A percentile compares a stretch with the other conserved stretches of the same genome.
Evolutionary conservation across 2,329 filamentous ascomycete species (phyloP).

Genomic region (Colletotrichum liriopes): DNA sequence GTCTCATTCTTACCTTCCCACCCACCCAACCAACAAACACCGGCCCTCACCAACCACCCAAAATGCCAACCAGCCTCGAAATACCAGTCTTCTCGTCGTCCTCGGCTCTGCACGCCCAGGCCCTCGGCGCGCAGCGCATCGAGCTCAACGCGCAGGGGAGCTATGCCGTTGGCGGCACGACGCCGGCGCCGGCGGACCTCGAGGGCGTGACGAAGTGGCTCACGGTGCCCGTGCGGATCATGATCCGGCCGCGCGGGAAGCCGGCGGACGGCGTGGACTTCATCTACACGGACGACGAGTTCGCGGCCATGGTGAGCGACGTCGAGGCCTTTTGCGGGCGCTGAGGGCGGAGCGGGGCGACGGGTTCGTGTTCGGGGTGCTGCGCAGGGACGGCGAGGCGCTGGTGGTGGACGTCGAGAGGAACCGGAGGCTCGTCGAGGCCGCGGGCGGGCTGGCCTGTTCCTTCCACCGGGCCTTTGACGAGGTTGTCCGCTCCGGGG

Average conservation of each 20-base stretch:
- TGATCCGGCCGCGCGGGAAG: conserved; percentile 68
- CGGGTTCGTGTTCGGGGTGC: conserved; percentile 71
- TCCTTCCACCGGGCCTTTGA: conserved; percentile 74
- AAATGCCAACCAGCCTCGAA: conserved; percentile 59
- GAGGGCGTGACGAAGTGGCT: conserved; percentile 42
- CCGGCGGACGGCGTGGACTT: conserved; percentile 57
- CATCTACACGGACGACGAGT: conserved; percentile 63
- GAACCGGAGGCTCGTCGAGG: conserved; percentile 58
- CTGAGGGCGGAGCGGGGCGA: conserved; percentile 62
- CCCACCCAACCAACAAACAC: neutral
- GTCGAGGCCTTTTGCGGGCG: conserved; percentile 53
- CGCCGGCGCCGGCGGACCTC: conserved; percentile 62
- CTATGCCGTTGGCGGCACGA: conserved; percentile 67
- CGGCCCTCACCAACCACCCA: neutral
- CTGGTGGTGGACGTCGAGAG: conserved; percentile 57
- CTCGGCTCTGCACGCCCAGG: conserved; percentile 57
- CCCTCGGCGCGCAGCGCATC: conserved; percentile 64
- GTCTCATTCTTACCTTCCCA: neutral
- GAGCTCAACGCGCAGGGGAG: conserved; percentile 69
- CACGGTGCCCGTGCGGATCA: conserved; percentile 64
- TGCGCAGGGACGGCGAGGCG: conserved; percentile 46
- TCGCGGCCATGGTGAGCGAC: conserved; percentile 58
- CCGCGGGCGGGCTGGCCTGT: conserved; percentile 60
- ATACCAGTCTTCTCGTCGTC: conserved; percentile 67
- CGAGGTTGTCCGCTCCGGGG: conserved; percentile 54